A percentile compares a stretch with the other conserved stretches of the same genome.
phyloP scores from a whole-genome alignment of 495 filamentous ascomycete species.

The Penicillium canescens region DNA sequence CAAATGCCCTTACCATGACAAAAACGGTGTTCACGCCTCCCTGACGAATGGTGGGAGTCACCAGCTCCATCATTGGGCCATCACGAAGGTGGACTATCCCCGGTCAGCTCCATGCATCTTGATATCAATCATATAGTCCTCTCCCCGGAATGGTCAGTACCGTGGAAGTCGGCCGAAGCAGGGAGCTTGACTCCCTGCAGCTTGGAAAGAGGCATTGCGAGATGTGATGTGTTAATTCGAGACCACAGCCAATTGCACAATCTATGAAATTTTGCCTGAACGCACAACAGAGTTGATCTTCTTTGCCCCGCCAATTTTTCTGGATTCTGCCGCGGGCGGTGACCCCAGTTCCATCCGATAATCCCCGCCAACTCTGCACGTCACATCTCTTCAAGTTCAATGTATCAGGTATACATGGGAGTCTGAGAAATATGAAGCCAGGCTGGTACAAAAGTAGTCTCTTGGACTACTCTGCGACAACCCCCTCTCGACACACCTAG shows the following conservation, averaged over 20 bases:
- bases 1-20: conserved; percentile 64
- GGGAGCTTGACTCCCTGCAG: conserved; percentile 58
- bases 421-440: no score
- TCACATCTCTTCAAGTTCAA: neutral
- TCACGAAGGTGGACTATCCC: conserved; percentile 67
- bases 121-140: conserved; percentile 24
- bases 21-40: conserved; percentile 79
- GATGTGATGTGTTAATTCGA: neutral
- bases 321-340: conserved; percentile 14
- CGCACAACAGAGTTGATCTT: conserved; percentile 5
- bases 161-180: conserved; percentile 70
- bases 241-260: neutral
- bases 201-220: conserved; percentile 40
- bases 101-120: conserved; percentile 7
- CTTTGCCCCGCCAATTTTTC: conserved; percentile 17
- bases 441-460: neutral
- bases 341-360: neutral
- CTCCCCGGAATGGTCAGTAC: conserved; percentile 37
- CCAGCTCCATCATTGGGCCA: conserved; percentile 78
- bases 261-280: neutral
- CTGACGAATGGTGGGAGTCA: conserved; percentile 69
- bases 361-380: neutral
- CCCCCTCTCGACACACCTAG: no score
- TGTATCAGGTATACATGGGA: no score
- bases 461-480: no score